Conservation (phyloP, 192 early-diverging fungal species). For the Mortierella claussenii region DNA sequence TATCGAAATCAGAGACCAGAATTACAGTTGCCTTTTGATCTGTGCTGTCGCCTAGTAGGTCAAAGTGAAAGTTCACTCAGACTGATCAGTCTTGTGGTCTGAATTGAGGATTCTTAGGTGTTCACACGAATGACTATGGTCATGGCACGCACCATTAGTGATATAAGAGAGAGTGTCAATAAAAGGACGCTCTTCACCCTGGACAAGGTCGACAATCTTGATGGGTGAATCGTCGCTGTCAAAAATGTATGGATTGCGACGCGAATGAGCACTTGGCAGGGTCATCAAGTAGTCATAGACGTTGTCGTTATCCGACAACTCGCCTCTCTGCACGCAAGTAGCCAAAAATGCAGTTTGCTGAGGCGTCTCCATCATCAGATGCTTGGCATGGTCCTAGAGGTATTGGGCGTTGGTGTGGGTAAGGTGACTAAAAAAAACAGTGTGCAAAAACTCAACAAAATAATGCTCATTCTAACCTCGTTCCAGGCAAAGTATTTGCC, state of each 20-base stretch:
- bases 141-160: conserved; percentile 11
- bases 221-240: conserved; percentile 57
- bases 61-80: not conserved
- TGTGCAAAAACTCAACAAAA: not conserved
- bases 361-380: conserved; percentile 22
- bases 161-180: conserved; percentile 42
- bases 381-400: conserved; percentile 35
- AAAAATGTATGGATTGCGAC: conserved; percentile 77
- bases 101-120: too few relatives aligned
- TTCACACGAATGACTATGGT: too few relatives aligned
- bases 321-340: conserved; percentile 22
- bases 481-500: conserved; percentile 76
- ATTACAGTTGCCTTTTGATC: not conserved
- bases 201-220: conserved; percentile 53
- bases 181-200: conserved; percentile 36
- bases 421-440: not conserved
- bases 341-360: conserved; percentile 33
- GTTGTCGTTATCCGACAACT: conserved; percentile 63
- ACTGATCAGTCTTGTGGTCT: too few relatives aligned
- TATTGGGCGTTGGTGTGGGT: too few relatives aligned
- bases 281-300: conserved; percentile 81
- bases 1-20: conserved; percentile 68
- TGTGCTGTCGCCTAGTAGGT: not conserved
- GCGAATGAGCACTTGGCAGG: conserved; percentile 62
- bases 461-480: conserved; percentile 46